Evolutionary conservation across 495 filamentous ascomycete genomes (phyloP).

Genomic region (Penicillium steckii): DNA sequence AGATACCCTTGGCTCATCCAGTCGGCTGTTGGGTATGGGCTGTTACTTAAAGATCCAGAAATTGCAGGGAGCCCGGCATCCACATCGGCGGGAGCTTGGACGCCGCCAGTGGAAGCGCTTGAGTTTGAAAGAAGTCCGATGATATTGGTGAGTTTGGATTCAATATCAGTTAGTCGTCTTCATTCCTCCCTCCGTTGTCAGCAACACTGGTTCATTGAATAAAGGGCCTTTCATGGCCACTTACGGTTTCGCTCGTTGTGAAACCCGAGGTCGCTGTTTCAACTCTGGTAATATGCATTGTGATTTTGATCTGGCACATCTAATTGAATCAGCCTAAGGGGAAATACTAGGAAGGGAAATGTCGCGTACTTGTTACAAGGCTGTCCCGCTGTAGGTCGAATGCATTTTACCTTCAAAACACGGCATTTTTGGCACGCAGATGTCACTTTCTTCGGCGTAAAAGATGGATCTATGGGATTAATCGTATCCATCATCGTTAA

Average conservation of each 20-base stretch:
- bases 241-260: constrained; percentile 12
- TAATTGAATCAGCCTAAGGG: constrained; percentile 9
- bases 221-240: neutral
- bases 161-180: constrained; percentile 11
- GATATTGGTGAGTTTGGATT: constrained; percentile 16
- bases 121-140: constrained; percentile 13
- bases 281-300: constrained; percentile 13
- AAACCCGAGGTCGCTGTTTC: constrained; percentile 11
- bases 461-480: neutral
- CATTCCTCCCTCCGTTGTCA: constrained; percentile 8
- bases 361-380: constrained; percentile 14
- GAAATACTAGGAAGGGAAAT: neutral
- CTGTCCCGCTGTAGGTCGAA: constrained; percentile 8
- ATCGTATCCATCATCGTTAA: neutral
- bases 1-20: constrained; percentile 5
- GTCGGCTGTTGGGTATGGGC: constrained; percentile 3
- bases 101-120: constrained; percentile 1
- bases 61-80: neutral
- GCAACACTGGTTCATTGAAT: neutral
- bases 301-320: constrained; percentile 19
- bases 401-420: constrained; percentile 19
- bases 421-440: constrained; percentile 18
- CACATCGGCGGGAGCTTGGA: neutral
- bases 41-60: constrained; percentile 1
- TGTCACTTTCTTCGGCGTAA: constrained; percentile 1